These are phyloP conservation scores for Nemania sp. DNA, from an alignment of 2,329 filamentous ascomycete species.

Conservation along the genomic window DNA sequence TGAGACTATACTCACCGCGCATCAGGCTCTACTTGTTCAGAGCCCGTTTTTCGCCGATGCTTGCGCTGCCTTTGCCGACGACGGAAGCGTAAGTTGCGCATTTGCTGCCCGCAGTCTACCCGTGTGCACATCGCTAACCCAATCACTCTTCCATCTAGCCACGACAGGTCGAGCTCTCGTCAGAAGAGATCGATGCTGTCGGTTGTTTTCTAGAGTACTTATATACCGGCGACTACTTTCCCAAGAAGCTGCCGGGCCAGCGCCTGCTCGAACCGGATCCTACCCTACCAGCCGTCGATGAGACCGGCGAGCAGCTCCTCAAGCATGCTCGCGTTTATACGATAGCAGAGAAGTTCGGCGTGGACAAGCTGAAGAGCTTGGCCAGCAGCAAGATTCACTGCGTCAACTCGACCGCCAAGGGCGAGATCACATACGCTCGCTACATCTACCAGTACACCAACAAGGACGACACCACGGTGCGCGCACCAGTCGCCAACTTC, in stretches of 20 bases:
- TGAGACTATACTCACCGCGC: constrained; percentile 70
- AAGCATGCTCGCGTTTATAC: constrained; percentile 91
- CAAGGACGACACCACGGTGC: constrained; percentile 70
- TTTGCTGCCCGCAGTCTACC: background rate
- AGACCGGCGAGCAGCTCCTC: constrained; percentile 80
- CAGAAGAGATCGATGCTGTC: constrained; percentile 72
- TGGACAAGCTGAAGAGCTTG: constrained; percentile 70
- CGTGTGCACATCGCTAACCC: constrained; percentile 5
- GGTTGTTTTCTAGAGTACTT: constrained; percentile 82
- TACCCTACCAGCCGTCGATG: constrained; percentile 66
- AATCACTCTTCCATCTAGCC: constrained; percentile 44
- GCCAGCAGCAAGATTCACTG: constrained; percentile 90
- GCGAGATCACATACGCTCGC: constrained; percentile 88
- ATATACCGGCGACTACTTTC: constrained; percentile 87
- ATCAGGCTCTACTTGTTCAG: constrained; percentile 73
- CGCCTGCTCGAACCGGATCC: constrained; percentile 72
- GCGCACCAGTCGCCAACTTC: constrained; percentile 84
- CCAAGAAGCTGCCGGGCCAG: constrained; percentile 64
- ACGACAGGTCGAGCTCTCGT: constrained; percentile 68
- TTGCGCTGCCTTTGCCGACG: constrained; percentile 63
- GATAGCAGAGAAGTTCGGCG: constrained; percentile 76
- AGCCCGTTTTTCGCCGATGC: constrained; percentile 74
- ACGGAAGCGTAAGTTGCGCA: constrained; percentile 57
- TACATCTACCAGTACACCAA: constrained; percentile 83
- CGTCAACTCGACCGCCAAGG: constrained; percentile 82